These are phyloP conservation scores for Saccharomycopsis microspora DNA, from an alignment of 805 yeast species.

Conservation along the genomic window DNA sequence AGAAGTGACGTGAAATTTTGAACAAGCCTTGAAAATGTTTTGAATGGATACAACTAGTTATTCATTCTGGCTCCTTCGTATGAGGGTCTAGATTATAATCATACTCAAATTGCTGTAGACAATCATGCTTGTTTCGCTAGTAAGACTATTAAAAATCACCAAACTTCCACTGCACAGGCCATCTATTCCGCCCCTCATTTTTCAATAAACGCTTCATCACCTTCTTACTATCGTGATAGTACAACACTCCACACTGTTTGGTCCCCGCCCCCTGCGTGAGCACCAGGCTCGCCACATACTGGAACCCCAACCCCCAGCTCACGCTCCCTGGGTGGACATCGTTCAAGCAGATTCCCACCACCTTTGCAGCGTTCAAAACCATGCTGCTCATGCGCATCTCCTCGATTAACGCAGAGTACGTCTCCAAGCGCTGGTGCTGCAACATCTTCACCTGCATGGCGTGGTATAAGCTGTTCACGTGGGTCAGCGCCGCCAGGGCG, in stretches of 20 bases:
- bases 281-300: constrained; percentile 11
- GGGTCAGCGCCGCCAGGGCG: neutral
- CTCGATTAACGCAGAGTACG: neutral
- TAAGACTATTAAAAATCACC: constrained; percentile 7
- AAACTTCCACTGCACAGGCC: constrained; percentile 16
- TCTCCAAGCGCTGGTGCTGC: neutral
- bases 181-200: constrained; percentile 6
- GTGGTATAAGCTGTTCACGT: constrained; percentile 8
- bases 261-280: constrained; percentile 4
- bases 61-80: no score
- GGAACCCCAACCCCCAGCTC: constrained; percentile 3
- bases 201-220: constrained; percentile 9
- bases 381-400: constrained; percentile 1
- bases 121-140: no score
- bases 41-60: no score
- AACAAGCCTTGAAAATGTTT: no score
- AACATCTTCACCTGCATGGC: constrained; percentile 1
- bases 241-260: neutral
- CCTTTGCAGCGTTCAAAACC: constrained; percentile 7
- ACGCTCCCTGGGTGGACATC: constrained; percentile 1
- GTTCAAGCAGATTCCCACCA: constrained; percentile 9
- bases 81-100: no score
- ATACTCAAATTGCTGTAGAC: no score
- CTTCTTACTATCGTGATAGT: constrained; percentile 8
- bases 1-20: no score